Base-by-base conservation (phyloP, 208 protist species). In the Wallacemonas sp. region DNA sequence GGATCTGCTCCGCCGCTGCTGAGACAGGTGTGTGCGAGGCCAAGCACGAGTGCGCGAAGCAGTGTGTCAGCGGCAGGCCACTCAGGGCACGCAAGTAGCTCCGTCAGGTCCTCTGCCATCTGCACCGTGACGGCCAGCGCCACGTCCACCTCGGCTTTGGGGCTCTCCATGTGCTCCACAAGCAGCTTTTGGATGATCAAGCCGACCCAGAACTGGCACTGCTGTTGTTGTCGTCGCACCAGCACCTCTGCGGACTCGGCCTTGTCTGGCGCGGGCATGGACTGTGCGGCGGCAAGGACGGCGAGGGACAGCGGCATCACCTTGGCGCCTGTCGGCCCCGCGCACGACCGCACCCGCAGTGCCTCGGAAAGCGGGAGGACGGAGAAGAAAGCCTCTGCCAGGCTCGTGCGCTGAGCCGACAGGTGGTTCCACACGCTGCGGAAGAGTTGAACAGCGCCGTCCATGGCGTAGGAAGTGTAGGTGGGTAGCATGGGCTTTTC, bases 211-310 rank as follows among this genome's bases (percentile, higher is more conserved):
- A 59, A 5, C 1, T 57, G 44, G 63, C 82, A 89, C 73, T 95
- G 89, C 60, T 83, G 72, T 50, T 84, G 72, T 32, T 57, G 50
- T 3, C 29, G 50, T 15, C 30, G 32, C 17, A 57, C 13, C 45
- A 94, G 55, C 1, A 54, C 52, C 24, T 80, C 74, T 10, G 60
- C 74, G 1, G 24, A 41, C 26, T 30, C 55, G 27, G 53, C 21
- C 10, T 24, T 52, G 33, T 30, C 32, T 57, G 30, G 38, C 84
- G 42, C 13, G 22, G 77, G 81, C 22, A 62, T 61, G 10, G 86
- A 95, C 74, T 95, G 89, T 42, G 86, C 86, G n/a, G 79, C 85
- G 4, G 71, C 64, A 21, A 94, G 76, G 37, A 94, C 55, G 32
- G 85, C 74, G 27, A 76, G 58, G 8, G 89, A 90, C 30, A 95